Percentiles rank a stretch among this genome's conserved stretches.
Conservation (phyloP, 139 green algal species). For the Chlorella sorokiniana region DNA sequence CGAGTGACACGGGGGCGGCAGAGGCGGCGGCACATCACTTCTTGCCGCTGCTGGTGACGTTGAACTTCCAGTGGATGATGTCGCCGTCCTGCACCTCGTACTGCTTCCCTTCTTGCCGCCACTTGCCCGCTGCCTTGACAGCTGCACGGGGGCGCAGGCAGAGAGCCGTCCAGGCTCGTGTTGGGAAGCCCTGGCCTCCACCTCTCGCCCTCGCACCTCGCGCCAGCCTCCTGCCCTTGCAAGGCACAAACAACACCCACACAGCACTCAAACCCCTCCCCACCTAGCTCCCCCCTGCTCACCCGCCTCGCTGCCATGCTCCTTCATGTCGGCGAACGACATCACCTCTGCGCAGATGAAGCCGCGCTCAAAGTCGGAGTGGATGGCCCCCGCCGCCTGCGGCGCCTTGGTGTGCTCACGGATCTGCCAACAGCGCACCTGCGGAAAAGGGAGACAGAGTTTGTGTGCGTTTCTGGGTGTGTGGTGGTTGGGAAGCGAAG, state of each 20-base stretch:
- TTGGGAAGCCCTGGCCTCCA: too few species aligned
- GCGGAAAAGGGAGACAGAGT: neutral
- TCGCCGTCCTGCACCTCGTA: constrained; percentile 94
- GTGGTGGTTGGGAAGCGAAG: neutral
- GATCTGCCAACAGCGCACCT: constrained; percentile 90
- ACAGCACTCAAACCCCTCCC: too few species aligned
- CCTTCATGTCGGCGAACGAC: constrained; percentile 84
- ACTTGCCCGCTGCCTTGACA: constrained; percentile 96
- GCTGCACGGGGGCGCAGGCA: constrained; percentile 25
- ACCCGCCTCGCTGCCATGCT: constrained; percentile 76
- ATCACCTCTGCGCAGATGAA: constrained; percentile 99
- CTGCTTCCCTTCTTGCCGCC: constrained; percentile 95
- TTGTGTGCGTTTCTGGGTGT: neutral
- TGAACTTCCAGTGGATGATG: constrained; percentile 83
- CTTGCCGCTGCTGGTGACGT: constrained; percentile 45
- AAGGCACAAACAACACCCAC: too few species aligned
- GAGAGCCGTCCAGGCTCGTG: neutral
- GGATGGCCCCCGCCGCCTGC: constrained; percentile 94
- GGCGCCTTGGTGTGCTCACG: constrained; percentile 86
- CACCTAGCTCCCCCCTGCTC: too few species aligned
- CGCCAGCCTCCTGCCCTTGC: too few species aligned
- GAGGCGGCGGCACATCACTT: constrained; percentile 9
- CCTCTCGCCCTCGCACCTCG: too few species aligned
- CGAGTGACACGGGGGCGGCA: neutral
- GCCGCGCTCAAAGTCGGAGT: constrained; percentile 97